A percentile compares a stretch with the other conserved stretches of the same genome.
These are phyloP conservation scores for Hyaloperonospora brassicae DNA, from an alignment of 352 stramenopile genomes.

Conservation along the genomic window DNA sequence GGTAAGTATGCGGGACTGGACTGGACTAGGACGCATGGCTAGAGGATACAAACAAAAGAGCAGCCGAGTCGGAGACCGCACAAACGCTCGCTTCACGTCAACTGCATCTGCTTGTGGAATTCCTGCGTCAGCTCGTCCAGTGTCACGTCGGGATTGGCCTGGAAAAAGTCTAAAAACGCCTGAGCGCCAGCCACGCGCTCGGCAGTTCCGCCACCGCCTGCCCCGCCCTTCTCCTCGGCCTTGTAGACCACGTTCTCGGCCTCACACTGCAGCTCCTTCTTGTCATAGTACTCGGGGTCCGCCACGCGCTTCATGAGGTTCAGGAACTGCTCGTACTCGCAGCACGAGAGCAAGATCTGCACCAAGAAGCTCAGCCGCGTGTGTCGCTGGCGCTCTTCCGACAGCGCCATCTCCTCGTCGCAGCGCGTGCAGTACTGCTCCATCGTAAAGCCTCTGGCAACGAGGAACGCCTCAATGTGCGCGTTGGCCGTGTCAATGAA, in stretches of 20 bases:
- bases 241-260: constrained; percentile 56
- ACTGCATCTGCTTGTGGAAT: constrained; percentile 63
- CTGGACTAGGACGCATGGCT: constrained; percentile 20
- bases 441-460: constrained; percentile 55
- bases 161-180: constrained; percentile 64
- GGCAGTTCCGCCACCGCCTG: constrained; percentile 25
- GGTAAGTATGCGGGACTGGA: too few species aligned
- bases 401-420: constrained; percentile 61
- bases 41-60: constrained; percentile 31
- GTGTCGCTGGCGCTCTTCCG: constrained; percentile 66
- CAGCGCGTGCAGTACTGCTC: constrained; percentile 62
- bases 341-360: constrained; percentile 69
- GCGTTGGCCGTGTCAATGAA: constrained; percentile 66
- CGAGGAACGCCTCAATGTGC: constrained; percentile 62
- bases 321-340: constrained; percentile 80
- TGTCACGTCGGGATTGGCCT: constrained; percentile 57
- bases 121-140: constrained; percentile 66
- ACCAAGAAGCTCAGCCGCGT: constrained; percentile 74
- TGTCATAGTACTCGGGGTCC: constrained; percentile 75
- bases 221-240: constrained; percentile 30
- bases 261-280: constrained; percentile 67
- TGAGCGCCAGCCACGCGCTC: too few species aligned
- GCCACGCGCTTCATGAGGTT: constrained; percentile 75
- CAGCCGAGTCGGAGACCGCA: not conserved
- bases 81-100: constrained; percentile 31